phyloP scores from a whole-genome alignment of 2,329 filamentous ascomycete genomes.

The Huntiella savannae region DNA sequence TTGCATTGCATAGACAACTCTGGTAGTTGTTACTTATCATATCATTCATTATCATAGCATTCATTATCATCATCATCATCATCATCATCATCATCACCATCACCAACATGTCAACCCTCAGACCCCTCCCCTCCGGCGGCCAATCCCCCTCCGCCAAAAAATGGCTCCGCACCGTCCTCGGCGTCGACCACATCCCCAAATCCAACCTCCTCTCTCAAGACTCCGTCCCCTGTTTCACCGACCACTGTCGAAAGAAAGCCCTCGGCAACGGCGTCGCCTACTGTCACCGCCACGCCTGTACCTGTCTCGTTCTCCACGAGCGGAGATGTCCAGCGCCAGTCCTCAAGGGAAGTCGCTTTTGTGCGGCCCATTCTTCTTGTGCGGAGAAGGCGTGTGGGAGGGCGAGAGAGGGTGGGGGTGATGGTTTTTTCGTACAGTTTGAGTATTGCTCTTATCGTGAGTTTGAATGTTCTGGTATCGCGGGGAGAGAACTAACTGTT shows the following conservation, averaged over 20 bases:
- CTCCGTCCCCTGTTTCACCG: constrained; percentile 4
- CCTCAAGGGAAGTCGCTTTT: too few species aligned
- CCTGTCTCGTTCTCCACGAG: background rate
- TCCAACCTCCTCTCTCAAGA: background rate
- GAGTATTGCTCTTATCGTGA: too few species aligned
- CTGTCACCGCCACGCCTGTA: background rate
- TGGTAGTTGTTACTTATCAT: too few species aligned
- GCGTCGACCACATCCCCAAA: constrained; percentile 5
- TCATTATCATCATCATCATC: background rate
- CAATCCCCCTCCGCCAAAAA: background rate
- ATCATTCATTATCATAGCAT: too few species aligned
- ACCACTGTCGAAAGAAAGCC: background rate
- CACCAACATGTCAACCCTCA: background rate
- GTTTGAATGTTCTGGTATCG: too few species aligned
- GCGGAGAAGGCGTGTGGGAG: background rate
- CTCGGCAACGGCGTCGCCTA: constrained; percentile 1
- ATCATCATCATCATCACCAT: background rate
- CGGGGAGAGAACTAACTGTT: too few species aligned
- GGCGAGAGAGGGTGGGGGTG: too few species aligned
- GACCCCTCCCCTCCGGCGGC: background rate
- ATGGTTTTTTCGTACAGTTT: too few species aligned
- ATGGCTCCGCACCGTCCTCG: constrained; percentile 6
- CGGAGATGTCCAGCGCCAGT: background rate
- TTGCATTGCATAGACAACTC: too few species aligned
- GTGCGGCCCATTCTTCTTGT: background rate